Evolutionary conservation across 176 grass and related monocot genomes (phyloP).

Genomic region (Tillandsia leiboldiana): DNA sequence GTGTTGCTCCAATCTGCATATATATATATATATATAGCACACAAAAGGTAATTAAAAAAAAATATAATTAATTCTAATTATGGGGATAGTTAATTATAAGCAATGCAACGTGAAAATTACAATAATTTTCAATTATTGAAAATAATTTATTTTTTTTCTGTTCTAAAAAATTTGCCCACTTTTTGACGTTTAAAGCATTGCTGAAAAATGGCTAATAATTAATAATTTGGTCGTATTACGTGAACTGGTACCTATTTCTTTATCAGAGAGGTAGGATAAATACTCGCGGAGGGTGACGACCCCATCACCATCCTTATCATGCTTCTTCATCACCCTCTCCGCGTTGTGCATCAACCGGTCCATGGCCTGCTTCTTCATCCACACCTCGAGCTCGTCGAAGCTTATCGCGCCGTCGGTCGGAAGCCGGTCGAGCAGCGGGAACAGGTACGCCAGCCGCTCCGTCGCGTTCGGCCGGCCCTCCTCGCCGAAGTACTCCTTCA

Average conservation of each 20-base stretch:
- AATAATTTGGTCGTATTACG: no score
- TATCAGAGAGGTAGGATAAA: neutral
- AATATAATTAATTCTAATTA: no score
- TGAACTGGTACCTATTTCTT: constrained; percentile 17
- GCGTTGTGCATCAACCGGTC: constrained; percentile 7
- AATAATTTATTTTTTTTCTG: no score
- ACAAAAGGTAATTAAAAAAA: no score
- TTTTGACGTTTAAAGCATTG: no score
- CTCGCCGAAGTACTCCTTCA: constrained; percentile 19
- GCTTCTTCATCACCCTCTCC: constrained; percentile 12
- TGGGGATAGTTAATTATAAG: no score
- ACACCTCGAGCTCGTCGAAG: constrained; percentile 26
- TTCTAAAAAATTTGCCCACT: no score
- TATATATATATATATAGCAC: neutral
- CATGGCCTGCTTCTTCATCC: constrained; percentile 27
- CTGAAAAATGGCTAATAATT: no score
- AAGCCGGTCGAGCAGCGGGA: constrained; percentile 23
- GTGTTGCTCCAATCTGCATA: constrained; percentile 27
- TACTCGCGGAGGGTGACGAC: constrained; percentile 22
- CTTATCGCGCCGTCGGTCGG: constrained; percentile 24
- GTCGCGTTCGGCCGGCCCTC: constrained; percentile 23
- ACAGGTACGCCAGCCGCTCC: constrained; percentile 30
- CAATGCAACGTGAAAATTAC: no score
- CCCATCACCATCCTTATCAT: constrained; percentile 26
- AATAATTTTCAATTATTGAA: no score